Evolutionary conservation across 163 green algal genomes (phyloP).

Genomic region (Prototheca wickerhamii): DNA sequence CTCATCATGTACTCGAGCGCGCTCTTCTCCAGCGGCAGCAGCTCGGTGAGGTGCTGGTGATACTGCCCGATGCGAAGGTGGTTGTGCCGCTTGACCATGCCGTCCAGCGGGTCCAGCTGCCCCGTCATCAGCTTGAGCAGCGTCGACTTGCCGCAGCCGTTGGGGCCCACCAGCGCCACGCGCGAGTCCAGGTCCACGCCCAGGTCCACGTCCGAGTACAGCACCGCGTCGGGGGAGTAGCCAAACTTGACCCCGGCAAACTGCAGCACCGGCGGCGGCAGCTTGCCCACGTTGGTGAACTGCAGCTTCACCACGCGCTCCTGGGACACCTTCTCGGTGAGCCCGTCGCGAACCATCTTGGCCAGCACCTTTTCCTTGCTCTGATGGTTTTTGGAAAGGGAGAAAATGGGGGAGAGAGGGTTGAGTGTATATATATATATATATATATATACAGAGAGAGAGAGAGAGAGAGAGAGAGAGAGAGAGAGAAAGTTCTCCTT

Average conservation of each 20-base stretch:
- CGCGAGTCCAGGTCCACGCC: constrained; percentile 83
- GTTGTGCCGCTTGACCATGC: constrained; percentile 83
- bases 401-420: too few relatives aligned
- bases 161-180: constrained; percentile 71
- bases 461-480: too few relatives aligned
- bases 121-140: constrained; percentile 97
- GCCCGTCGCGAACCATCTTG: constrained; percentile 89
- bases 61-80: constrained; percentile 88
- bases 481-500: too few relatives aligned
- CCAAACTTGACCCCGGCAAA: constrained; percentile 79
- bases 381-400: constrained; percentile 15
- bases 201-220: constrained; percentile 70
- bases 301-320: constrained; percentile 59
- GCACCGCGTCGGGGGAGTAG: constrained; percentile 56
- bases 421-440: too few relatives aligned
- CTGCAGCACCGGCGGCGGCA: constrained; percentile 82
- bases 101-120: constrained; percentile 67
- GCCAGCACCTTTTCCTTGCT: constrained; percentile 93
- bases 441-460: too few relatives aligned
- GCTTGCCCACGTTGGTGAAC: constrained; percentile 82
- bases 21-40: constrained; percentile 58
- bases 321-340: constrained; percentile 73
- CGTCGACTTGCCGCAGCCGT: constrained; percentile 86
- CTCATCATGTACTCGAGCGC: constrained; percentile 57
- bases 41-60: constrained; percentile 89